A percentile compares a stretch with the other conserved stretches of the same genome.
These are phyloP conservation scores for Oldenlandia corymbosa DNA, from an alignment of 257 asterid species.

Conservation along the genomic window DNA sequence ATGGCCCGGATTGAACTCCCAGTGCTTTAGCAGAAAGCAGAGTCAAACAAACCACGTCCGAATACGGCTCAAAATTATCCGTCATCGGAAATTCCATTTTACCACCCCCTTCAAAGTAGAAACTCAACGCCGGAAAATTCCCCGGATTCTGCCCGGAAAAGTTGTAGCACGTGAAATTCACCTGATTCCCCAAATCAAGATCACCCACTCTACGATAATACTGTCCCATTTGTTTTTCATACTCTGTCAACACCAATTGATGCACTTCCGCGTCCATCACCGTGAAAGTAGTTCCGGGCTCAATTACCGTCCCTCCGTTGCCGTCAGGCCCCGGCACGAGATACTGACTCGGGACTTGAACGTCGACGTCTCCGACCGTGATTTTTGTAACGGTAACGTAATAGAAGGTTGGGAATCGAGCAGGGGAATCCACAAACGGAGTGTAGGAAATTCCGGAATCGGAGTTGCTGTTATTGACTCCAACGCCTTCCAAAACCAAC, in stretches of 20 bases:
- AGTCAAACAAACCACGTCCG: constrained; percentile 41
- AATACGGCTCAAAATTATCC: constrained; percentile 27
- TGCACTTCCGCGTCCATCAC: constrained; percentile 27
- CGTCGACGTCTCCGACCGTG: constrained; percentile 43
- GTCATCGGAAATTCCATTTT: constrained; percentile 41
- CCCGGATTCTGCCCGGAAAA: constrained; percentile 19
- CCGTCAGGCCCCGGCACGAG: constrained; percentile 43
- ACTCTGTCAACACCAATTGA: constrained; percentile 31
- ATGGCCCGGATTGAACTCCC: constrained; percentile 33
- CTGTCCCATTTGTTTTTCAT: constrained; percentile 35
- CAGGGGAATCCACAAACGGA: constrained; percentile 32
- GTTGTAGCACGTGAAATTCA: constrained; percentile 48
- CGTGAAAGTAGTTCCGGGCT: constrained; percentile 53
- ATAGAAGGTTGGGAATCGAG: not conserved
- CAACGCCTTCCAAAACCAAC: constrained; percentile 17
- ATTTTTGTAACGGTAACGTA: constrained; percentile 41
- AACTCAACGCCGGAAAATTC: constrained; percentile 29
- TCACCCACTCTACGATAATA: constrained; percentile 34
- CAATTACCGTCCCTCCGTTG: constrained; percentile 49
- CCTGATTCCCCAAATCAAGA: constrained; percentile 10
- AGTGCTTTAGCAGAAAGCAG: not conserved
- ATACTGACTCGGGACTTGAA: constrained; percentile 32
- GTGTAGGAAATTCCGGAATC: constrained; percentile 25
- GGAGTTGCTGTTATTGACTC: not conserved
- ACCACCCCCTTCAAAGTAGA: constrained; percentile 47